Percentiles rank a stretch among this genome's conserved stretches.
phyloP scores from a whole-genome alignment of 352 stramenopile species.

The Phytophthora fragariaefolia region DNA sequence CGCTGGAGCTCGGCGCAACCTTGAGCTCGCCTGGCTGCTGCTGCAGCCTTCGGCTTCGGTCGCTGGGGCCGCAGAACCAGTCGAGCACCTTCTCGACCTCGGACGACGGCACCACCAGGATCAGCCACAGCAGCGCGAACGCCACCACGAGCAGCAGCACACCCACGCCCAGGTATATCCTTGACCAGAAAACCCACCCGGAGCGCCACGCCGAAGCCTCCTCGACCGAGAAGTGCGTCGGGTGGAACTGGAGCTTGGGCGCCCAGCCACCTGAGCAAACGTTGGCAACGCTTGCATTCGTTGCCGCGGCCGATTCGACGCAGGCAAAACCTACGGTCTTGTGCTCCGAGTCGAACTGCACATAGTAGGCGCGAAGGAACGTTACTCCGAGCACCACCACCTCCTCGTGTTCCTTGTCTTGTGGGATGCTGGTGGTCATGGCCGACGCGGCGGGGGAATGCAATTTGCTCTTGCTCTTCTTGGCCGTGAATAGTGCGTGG shows the following conservation, averaged over 20 bases:
- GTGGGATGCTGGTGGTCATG: slow-evolving; percentile 15
- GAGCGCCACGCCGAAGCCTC: slow-evolving; percentile 31
- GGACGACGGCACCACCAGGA: slow-evolving; percentile 35
- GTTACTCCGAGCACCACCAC: slow-evolving; percentile 66
- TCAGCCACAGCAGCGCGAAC: slow-evolving; percentile 43
- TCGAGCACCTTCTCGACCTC: slow-evolving; percentile 37
- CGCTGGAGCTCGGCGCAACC: not conserved
- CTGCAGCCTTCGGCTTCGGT: slow-evolving; percentile 12
- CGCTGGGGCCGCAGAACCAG: slow-evolving; percentile 26
- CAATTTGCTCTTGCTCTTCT: slow-evolving; percentile 29
- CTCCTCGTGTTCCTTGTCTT: slow-evolving; percentile 25
- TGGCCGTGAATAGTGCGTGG: slow-evolving; percentile 45
- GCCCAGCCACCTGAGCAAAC: slow-evolving; percentile 41
- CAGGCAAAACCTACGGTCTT: slow-evolving; percentile 61
- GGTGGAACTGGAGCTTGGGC: slow-evolving; percentile 51
- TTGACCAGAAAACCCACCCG: slow-evolving; percentile 46
- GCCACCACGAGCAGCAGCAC: slow-evolving; percentile 44
- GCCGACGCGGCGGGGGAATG: slow-evolving; percentile 13
- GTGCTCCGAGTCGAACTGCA: slow-evolving; percentile 57
- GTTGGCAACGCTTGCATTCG: not conserved
- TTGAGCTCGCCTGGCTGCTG: slow-evolving; percentile 5
- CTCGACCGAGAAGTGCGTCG: slow-evolving; percentile 27
- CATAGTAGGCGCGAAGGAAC: slow-evolving; percentile 78
- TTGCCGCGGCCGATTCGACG: slow-evolving; percentile 13
- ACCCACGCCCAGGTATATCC: slow-evolving; percentile 41